A percentile compares a stretch with the other conserved stretches of the same genome.
These are phyloP conservation scores for Nakazawaea molendinolei DNA, from an alignment of 805 yeast species.

Conservation along the genomic window DNA sequence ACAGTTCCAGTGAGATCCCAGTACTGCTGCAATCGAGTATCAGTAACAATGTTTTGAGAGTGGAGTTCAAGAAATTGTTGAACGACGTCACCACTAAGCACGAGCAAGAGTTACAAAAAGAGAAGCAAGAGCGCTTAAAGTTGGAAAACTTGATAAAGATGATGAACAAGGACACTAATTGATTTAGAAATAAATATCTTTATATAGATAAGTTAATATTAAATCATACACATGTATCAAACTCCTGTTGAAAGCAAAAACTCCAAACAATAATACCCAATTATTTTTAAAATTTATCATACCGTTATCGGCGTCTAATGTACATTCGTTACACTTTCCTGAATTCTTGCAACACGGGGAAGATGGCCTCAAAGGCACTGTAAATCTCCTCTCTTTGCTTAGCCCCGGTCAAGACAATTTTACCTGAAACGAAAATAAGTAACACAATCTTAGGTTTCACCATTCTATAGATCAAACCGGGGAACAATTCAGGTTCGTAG, in stretches of 20 bases:
- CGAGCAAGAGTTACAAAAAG: slow-evolving; percentile 51
- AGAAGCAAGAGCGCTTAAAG: slow-evolving; percentile 43
- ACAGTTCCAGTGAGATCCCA: slow-evolving; percentile 4
- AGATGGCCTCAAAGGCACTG: slow-evolving; percentile 96
- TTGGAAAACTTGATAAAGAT: slow-evolving; percentile 34
- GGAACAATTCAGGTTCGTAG: slow-evolving; percentile 96
- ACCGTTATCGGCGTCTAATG: too few relatives aligned
- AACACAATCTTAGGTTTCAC: slow-evolving; percentile 97
- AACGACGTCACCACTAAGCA: slow-evolving; percentile 54
- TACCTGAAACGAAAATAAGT: slow-evolving; percentile 93
- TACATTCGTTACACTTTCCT: slow-evolving; percentile 53
- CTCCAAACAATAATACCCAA: too few relatives aligned
- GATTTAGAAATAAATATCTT: too few relatives aligned
- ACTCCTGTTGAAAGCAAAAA: too few relatives aligned
- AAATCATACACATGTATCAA: too few relatives aligned
- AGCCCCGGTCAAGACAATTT: slow-evolving; percentile 97
- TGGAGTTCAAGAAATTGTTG: slow-evolving; percentile 63
- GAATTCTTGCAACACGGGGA: slow-evolving; percentile 97
- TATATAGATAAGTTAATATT: too few relatives aligned
- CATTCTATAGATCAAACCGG: slow-evolving; percentile 98
- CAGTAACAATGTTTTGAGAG: slow-evolving; percentile 49
- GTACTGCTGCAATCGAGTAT: slow-evolving; percentile 12
- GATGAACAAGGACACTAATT: slow-evolving; percentile 7
- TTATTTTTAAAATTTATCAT: too few relatives aligned
- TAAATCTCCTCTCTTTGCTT: slow-evolving; percentile 98